Conservation (phyloP, 148 eudicot genomes). For the Rhododendron simsii region DNA sequence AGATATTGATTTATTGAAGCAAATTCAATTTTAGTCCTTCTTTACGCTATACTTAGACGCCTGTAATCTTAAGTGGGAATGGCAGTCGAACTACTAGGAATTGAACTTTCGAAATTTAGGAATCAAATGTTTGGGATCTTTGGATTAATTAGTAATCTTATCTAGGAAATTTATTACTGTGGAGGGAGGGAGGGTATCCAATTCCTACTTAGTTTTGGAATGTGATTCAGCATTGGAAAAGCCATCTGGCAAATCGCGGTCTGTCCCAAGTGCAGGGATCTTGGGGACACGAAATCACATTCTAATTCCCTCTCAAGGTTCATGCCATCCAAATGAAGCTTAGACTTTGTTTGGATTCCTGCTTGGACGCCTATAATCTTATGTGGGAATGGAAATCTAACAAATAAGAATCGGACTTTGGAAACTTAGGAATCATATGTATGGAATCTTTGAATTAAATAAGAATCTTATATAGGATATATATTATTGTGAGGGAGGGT, state of each 20-base stretch:
- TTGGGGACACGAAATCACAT: neutral
- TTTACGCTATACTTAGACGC: neutral
- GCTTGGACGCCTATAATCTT: neutral
- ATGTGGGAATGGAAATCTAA: neutral
- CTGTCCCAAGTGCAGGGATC: neutral
- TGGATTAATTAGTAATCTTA: neutral
- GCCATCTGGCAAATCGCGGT: neutral
- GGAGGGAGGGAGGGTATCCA: neutral
- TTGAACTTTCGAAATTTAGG: neutral
- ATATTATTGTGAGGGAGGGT: neutral
- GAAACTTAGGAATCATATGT: neutral
- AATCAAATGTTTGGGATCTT: neutral
- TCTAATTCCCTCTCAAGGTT: neutral
- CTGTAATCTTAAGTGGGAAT: neutral
- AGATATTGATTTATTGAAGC: no score
- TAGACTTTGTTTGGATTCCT: neutral
- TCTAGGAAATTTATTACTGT: neutral
- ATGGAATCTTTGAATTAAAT: neutral
- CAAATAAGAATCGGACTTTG: neutral
- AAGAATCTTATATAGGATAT: neutral
- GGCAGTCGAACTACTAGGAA: neutral
- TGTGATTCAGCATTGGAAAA: neutral
- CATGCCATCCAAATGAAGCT: neutral
- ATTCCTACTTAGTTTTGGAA: neutral
- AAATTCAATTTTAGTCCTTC: neutral